Conservation (phyloP, 1,284 basidiomycete species). For the Golubevia pallescens region DNA sequence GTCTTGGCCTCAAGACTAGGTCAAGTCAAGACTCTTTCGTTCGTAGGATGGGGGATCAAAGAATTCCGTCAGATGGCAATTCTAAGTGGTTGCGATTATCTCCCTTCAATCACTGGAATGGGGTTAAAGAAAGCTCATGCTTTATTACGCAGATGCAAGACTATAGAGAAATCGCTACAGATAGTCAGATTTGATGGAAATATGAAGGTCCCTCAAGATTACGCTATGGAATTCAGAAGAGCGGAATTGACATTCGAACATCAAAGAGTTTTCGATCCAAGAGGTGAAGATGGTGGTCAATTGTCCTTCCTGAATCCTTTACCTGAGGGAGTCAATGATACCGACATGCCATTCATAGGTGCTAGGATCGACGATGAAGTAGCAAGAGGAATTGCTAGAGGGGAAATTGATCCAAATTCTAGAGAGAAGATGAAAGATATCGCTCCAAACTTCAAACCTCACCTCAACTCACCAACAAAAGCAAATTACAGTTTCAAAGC, state of each 20-base stretch:
- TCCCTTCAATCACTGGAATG: constrained; percentile 58
- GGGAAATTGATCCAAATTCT: constrained; percentile 47
- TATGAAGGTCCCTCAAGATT: constrained; percentile 41
- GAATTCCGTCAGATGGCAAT: constrained; percentile 63
- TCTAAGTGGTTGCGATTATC: constrained; percentile 59
- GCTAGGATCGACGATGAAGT: constrained; percentile 25
- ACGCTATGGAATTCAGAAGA: constrained; percentile 42
- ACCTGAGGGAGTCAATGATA: constrained; percentile 24
- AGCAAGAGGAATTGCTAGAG: constrained; percentile 36
- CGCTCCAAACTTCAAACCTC: neutral
- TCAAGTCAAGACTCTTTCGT: constrained; percentile 22
- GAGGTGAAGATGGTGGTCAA: constrained; percentile 7
- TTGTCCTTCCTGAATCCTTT: constrained; percentile 44
- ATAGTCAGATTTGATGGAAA: constrained; percentile 55
- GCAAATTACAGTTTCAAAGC: neutral
- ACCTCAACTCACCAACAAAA: no score
- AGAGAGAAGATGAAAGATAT: constrained; percentile 12
- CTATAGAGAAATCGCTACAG: constrained; percentile 47
- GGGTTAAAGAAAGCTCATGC: constrained; percentile 56
- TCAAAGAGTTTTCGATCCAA: constrained; percentile 57
- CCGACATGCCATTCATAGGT: constrained; percentile 48
- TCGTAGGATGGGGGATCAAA: constrained; percentile 43
- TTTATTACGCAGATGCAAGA: constrained; percentile 44
- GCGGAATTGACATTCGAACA: constrained; percentile 62
- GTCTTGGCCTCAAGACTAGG: constrained; percentile 37